Evolutionary conservation across 192 early-diverging fungal genomes (phyloP).

Genomic region (Coemansia sp.): DNA sequence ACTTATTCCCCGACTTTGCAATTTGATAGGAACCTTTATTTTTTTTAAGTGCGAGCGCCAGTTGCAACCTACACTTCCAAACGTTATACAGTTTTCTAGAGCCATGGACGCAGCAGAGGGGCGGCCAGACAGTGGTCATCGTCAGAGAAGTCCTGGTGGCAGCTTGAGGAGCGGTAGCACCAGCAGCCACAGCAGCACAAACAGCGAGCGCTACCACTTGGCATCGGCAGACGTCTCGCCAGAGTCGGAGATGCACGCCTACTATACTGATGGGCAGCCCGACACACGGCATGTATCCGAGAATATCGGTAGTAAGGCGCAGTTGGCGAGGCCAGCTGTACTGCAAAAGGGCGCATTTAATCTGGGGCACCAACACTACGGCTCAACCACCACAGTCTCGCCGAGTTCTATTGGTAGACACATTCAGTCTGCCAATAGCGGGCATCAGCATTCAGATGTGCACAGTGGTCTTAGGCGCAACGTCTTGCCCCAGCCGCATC

Average conservation of each 20-base stretch:
- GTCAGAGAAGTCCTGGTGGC: neutral
- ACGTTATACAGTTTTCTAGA: neutral
- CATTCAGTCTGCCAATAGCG: neutral
- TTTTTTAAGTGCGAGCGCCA: neutral
- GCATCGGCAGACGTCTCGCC: neutral
- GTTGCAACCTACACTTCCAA: neutral
- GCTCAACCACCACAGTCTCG: neutral
- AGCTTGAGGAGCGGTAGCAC: conserved; percentile 8
- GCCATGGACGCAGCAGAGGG: conserved; percentile 1
- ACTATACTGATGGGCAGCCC: neutral
- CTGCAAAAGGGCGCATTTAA: neutral
- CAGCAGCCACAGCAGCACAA: conserved; percentile 6
- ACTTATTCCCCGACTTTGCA: neutral
- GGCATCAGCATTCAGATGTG: neutral
- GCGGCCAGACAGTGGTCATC: neutral
- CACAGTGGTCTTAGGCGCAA: conserved; percentile 8
- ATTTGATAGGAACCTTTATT: neutral
- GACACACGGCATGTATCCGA: neutral
- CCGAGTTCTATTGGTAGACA: neutral
- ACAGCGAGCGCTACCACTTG: conserved; percentile 11
- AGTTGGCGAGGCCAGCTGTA: neutral
- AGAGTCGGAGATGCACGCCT: neutral
- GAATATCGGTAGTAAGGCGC: neutral
- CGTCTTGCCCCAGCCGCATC: conserved; percentile 13
- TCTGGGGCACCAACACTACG: conserved; percentile 5